Conservation (phyloP, 2,329 filamentous ascomycete species). For the Dryadomyces sulphureus region DNA sequence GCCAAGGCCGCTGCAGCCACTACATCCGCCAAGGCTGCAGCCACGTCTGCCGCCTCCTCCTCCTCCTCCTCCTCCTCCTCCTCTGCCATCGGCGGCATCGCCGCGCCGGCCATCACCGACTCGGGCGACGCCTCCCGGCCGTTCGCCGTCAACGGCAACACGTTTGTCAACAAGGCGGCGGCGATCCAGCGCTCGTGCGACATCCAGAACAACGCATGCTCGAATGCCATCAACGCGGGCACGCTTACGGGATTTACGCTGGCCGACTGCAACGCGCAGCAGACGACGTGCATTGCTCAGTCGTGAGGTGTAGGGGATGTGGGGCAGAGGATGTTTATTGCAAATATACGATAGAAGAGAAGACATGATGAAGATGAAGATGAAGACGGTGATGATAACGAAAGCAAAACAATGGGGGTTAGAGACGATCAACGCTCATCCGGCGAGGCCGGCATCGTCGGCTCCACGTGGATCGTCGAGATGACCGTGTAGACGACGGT, state of each 20-base stretch:
- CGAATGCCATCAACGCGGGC: constrained; percentile 39
- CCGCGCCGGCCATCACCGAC: constrained; percentile 33
- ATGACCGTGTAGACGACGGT: neutral
- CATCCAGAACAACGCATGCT: constrained; percentile 47
- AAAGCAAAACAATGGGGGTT: too few relatives aligned
- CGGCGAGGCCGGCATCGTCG: neutral
- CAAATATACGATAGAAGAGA: too few relatives aligned
- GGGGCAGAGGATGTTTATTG: too few relatives aligned
- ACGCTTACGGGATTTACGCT: constrained; percentile 23
- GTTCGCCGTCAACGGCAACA: constrained; percentile 41
- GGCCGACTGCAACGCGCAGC: constrained; percentile 40
- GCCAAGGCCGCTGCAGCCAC: constrained; percentile 8
- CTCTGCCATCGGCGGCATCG: constrained; percentile 32
- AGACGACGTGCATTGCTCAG: constrained; percentile 24
- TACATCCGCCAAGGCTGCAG: constrained; percentile 2
- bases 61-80: neutral
- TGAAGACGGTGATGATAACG: too few relatives aligned
- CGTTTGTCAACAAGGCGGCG: constrained; percentile 38
- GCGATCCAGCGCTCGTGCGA: constrained; percentile 47
- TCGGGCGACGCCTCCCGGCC: constrained; percentile 33
- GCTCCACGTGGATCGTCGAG: neutral
- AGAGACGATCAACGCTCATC: neutral
- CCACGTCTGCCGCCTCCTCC: neutral
- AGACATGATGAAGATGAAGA: too few relatives aligned
- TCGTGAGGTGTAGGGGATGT: neutral